Evolutionary conservation across 1,139 yeast genomes (phyloP).

Genomic region (Kodamaea arcana): DNA sequence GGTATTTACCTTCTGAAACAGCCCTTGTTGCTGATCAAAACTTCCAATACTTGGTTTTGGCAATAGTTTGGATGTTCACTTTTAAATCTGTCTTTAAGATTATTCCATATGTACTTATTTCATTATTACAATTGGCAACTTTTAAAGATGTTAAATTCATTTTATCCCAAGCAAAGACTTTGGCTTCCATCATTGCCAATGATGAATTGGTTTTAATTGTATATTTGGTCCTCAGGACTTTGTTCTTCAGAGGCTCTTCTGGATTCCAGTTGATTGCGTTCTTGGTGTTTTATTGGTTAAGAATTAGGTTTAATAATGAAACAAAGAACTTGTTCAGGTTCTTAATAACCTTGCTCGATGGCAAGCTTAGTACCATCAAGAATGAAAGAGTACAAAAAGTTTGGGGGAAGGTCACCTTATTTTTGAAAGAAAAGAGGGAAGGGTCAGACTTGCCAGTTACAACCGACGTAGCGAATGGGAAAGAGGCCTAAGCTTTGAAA

Average conservation of each 20-base stretch:
- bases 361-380: conserved; percentile 34
- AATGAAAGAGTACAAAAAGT: conserved; percentile 42
- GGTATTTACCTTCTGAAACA: conserved; percentile 50
- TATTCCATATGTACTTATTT: conserved; percentile 53
- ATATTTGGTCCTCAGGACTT: conserved; percentile 54
- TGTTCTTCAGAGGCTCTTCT: conserved; percentile 59
- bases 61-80: conserved; percentile 57
- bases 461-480: too few species aligned
- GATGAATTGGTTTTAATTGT: conserved; percentile 55
- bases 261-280: conserved; percentile 63
- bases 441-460: too few species aligned
- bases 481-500: too few species aligned
- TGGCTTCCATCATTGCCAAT: conserved; percentile 54
- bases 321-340: conserved; percentile 43
- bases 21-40: conserved; percentile 64
- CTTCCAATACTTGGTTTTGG: conserved; percentile 58
- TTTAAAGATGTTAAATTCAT: conserved; percentile 39
- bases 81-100: conserved; percentile 65
- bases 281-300: conserved; percentile 62
- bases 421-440: conserved; percentile 37
- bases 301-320: conserved; percentile 52
- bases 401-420: conserved; percentile 41
- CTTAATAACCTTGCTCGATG: conserved; percentile 41
- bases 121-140: conserved; percentile 52
- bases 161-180: conserved; percentile 30